A percentile compares a stretch with the other conserved stretches of the same genome.
These are phyloP conservation scores for Tripterygium wilfordii DNA, from an alignment of 177 flowering plant genomes.

Conservation along the genomic window DNA sequence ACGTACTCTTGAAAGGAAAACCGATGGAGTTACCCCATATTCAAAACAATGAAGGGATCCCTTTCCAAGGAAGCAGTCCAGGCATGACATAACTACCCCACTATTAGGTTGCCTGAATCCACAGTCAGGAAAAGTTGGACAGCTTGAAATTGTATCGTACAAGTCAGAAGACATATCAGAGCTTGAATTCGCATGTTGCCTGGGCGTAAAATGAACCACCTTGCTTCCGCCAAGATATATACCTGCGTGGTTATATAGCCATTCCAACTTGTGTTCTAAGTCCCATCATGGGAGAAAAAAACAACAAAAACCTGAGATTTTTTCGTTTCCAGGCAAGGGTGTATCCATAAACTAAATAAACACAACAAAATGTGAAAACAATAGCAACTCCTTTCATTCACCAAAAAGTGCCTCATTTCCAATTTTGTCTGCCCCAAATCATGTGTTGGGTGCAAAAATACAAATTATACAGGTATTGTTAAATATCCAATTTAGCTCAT, in stretches of 20 bases:
- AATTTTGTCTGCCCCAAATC: too few relatives aligned
- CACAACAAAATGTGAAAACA: too few relatives aligned
- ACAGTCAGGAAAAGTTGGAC: constrained; percentile 67
- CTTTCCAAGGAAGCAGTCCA: constrained; percentile 79
- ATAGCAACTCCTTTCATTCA: too few relatives aligned
- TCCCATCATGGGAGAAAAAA: not conserved
- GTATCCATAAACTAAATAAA: too few relatives aligned
- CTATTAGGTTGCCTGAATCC: constrained; percentile 75
- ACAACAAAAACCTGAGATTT: not conserved
- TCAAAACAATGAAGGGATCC: constrained; percentile 78
- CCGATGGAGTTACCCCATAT: constrained; percentile 60
- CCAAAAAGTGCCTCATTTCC: too few relatives aligned
- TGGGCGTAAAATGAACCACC: constrained; percentile 90
- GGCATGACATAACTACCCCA: constrained; percentile 78
- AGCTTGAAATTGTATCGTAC: constrained; percentile 22
- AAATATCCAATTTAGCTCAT: too few relatives aligned
- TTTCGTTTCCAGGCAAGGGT: not conserved
- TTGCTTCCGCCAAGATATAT: constrained; percentile 85
- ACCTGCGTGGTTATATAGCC: constrained; percentile 36
- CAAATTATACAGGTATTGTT: too few relatives aligned
- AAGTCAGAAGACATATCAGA: constrained; percentile 26
- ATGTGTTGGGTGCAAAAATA: too few relatives aligned
- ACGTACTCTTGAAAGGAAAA: constrained; percentile 72
- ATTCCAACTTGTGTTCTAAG: not conserved
- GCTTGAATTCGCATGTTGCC: constrained; percentile 22